A percentile compares a stretch with the other conserved stretches of the same genome.
phyloP scores from a whole-genome alignment of 2,329 filamentous ascomycete species.

The Penicillium hesseltinei region DNA sequence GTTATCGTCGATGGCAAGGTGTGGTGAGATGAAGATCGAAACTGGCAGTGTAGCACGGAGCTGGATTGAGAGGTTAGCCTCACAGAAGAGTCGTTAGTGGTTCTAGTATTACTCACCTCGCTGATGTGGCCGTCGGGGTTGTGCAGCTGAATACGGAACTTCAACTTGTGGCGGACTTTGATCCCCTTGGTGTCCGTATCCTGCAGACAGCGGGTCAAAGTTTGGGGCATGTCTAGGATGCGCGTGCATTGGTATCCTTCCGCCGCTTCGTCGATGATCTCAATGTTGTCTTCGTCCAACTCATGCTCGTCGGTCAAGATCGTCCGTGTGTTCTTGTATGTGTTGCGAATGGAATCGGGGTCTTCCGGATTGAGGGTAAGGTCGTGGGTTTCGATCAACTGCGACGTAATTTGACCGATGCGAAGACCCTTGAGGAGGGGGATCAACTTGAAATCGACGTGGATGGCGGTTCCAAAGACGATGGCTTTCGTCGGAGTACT shows the following conservation, averaged over 20 bases:
- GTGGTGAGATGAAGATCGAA: constrained; percentile 92
- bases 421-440: constrained; percentile 85
- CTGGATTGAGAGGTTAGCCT: constrained; percentile 41
- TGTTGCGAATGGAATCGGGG: constrained; percentile 36
- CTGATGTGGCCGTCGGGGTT: constrained; percentile 95
- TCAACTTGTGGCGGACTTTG: constrained; percentile 88
- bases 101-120: constrained; percentile 57
- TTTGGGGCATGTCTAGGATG: constrained; percentile 70
- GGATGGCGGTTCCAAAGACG: constrained; percentile 84
- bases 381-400: constrained; percentile 76
- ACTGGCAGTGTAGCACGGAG: constrained; percentile 86
- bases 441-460: constrained; percentile 80
- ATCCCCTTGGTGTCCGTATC: constrained; percentile 86
- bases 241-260: constrained; percentile 61
- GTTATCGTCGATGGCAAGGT: constrained; percentile 81
- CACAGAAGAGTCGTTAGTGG: background rate
- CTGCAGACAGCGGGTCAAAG: constrained; percentile 78
- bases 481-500: constrained; percentile 91
- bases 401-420: constrained; percentile 77
- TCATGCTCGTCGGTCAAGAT: constrained; percentile 68
- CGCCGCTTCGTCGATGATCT: constrained; percentile 57
- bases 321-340: constrained; percentile 63
- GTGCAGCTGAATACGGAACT: constrained; percentile 83
- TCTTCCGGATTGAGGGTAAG: constrained; percentile 55
- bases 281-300: constrained; percentile 63